Conservation (phyloP, 2,329 filamentous ascomycete species). For the Cladosporium sp. region DNA sequence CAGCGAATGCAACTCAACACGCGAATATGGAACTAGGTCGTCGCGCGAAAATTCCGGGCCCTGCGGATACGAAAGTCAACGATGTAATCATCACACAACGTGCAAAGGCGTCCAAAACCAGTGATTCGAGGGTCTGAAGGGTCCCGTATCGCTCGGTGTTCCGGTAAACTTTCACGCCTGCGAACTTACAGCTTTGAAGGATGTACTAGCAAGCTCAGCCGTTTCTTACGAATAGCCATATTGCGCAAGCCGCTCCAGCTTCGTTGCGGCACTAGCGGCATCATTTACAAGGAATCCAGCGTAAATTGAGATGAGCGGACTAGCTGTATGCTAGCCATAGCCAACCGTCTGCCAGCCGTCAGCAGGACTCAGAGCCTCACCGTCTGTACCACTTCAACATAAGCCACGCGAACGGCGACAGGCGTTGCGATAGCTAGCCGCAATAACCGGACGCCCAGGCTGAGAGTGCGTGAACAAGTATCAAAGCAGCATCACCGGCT, state of each 20-base stretch:
- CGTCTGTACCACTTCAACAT: neutral
- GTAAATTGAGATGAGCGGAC: neutral
- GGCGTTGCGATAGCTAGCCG: neutral
- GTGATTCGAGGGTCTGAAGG: neutral
- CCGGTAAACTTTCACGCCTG: neutral
- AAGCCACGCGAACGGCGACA: neutral
- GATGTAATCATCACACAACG: neutral
- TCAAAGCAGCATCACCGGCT: neutral
- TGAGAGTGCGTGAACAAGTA: neutral
- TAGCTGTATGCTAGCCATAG: neutral
- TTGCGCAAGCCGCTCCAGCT: neutral
- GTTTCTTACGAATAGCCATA: neutral
- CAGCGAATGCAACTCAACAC: neutral
- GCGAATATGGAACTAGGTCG: neutral
- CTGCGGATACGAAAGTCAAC: slow-evolving; percentile 1
- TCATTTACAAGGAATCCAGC: neutral
- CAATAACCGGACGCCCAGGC: neutral
- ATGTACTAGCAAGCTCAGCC: slow-evolving; percentile 8
- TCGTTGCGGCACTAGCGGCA: neutral
- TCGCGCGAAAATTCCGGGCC: neutral
- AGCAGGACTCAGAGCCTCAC: neutral
- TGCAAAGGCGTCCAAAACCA: neutral
- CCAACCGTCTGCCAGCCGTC: neutral
- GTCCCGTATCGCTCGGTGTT: neutral
- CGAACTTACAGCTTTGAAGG: neutral